phyloP scores from a whole-genome alignment of 139 green algal genomes.

The Diplosphaera chodatii region DNA sequence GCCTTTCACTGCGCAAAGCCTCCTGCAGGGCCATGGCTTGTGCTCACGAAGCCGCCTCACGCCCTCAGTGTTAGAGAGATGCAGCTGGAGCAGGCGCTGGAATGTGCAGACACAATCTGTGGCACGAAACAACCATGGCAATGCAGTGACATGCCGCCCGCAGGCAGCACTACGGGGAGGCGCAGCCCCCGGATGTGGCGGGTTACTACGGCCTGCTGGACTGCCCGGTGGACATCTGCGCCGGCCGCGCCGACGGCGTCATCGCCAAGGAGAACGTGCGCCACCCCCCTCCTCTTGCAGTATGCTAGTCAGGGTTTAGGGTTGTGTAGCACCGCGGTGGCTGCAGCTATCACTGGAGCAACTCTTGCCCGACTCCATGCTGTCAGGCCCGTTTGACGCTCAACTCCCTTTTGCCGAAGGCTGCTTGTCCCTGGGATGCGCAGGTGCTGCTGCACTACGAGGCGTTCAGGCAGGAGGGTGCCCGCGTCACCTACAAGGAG shows the following conservation, averaged over 20 bases:
- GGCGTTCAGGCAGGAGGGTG: slow-evolving; percentile 48
- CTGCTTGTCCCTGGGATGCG: neutral
- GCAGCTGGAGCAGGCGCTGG: too few species aligned
- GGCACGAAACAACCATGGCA: too few species aligned
- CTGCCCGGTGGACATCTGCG: slow-evolving; percentile 83
- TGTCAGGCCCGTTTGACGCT: too few species aligned
- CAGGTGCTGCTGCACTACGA: slow-evolving; percentile 58
- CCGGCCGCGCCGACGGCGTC: slow-evolving; percentile 68
- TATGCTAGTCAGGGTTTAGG: neutral
- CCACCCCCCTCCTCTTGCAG: neutral
- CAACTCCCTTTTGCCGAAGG: too few species aligned
- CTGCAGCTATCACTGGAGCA: too few species aligned
- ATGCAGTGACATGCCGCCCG: neutral
- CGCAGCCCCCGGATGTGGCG: slow-evolving; percentile 60
- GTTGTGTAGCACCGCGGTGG: too few species aligned
- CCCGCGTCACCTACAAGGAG: slow-evolving; percentile 66
- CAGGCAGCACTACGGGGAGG: slow-evolving; percentile 51
- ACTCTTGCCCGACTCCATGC: too few species aligned
- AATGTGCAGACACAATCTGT: too few species aligned
- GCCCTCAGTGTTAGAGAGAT: too few species aligned
- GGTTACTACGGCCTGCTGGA: slow-evolving; percentile 64
- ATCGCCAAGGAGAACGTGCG: slow-evolving; percentile 33
- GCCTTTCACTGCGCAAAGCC: too few species aligned
- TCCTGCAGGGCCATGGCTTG: too few species aligned
- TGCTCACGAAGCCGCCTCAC: too few species aligned